Conservation (phyloP, 148 eudicot species). For the Gaultheria prostrata region DNA sequence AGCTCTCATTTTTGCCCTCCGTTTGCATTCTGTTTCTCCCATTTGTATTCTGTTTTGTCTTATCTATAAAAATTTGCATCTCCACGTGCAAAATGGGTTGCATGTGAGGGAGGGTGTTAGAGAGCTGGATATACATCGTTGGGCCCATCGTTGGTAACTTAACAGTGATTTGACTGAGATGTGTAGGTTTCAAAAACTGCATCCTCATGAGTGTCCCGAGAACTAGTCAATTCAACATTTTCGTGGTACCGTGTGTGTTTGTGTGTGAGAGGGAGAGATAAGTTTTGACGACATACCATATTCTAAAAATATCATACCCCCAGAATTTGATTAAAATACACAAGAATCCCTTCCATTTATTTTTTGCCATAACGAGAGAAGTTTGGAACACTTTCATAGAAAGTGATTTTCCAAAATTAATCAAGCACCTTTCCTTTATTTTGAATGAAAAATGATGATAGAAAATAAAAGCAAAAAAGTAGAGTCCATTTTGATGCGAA, state of each 20-base stretch:
- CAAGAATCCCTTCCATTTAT: background rate
- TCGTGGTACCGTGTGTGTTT: background rate
- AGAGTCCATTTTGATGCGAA: background rate
- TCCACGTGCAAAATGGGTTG: too few species aligned
- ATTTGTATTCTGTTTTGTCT: too few species aligned
- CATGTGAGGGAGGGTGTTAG: too few species aligned
- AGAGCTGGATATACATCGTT: too few species aligned
- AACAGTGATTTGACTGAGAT: background rate
- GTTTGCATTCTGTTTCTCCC: too few species aligned
- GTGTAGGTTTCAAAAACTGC: background rate
- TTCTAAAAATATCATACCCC: background rate
- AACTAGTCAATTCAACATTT: background rate
- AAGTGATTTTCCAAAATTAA: background rate
- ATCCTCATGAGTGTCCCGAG: background rate
- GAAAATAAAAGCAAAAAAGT: background rate
- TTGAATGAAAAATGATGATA: background rate
- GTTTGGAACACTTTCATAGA: background rate
- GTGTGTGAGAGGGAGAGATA: background rate
- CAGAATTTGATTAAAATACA: background rate
- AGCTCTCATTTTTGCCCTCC: too few species aligned
- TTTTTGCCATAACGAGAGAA: background rate
- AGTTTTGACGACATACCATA: background rate
- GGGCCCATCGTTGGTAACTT: too few species aligned
- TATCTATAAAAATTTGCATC: too few species aligned
- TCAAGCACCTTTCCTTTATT: background rate